Percentiles rank a stretch among this genome's conserved stretches.
phyloP scores from a whole-genome alignment of 2,329 filamentous ascomycete genomes.

The Penicillium griseofulvum region DNA sequence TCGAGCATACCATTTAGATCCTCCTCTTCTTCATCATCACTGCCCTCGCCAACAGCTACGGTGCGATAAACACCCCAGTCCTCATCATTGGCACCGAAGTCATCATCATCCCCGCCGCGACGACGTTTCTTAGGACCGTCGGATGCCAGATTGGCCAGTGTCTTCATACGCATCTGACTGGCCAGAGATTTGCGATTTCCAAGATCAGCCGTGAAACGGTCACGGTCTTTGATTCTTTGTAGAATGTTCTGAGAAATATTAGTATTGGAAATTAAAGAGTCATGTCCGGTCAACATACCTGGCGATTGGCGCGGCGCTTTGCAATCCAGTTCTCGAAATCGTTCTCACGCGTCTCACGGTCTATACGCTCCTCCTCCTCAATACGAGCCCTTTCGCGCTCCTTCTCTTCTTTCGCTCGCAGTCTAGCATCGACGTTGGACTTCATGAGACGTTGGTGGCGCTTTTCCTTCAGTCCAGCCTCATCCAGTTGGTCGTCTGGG shows the following conservation, averaged over 20 bases:
- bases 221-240: slow-evolving; percentile 86
- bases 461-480: slow-evolving; percentile 87
- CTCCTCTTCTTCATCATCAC: slow-evolving; percentile 89
- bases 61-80: slow-evolving; percentile 97
- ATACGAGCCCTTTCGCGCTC: slow-evolving; percentile 83
- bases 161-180: slow-evolving; percentile 97
- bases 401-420: slow-evolving; percentile 93
- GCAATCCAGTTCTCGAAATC: slow-evolving; percentile 84
- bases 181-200: slow-evolving; percentile 96
- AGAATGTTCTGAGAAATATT: slow-evolving; percentile 58
- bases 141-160: slow-evolving; percentile 89
- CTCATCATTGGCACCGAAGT: slow-evolving; percentile 93
- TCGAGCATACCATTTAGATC: slow-evolving; percentile 74
- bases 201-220: slow-evolving; percentile 87
- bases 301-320: slow-evolving; percentile 71
- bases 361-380: slow-evolving; percentile 78
- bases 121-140: slow-evolving; percentile 83
- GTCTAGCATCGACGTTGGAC: slow-evolving; percentile 87
- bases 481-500: slow-evolving; percentile 89
- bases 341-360: slow-evolving; percentile 78
- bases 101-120: slow-evolving; percentile 87
- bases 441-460: slow-evolving; percentile 89
- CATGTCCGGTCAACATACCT: slow-evolving; percentile 33
- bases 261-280: slow-evolving; percentile 2
- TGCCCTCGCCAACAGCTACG: slow-evolving; percentile 75